Evolutionary conservation across 164 flowering plant genomes (phyloP).

Genomic region (Umbellularia californica): DNA sequence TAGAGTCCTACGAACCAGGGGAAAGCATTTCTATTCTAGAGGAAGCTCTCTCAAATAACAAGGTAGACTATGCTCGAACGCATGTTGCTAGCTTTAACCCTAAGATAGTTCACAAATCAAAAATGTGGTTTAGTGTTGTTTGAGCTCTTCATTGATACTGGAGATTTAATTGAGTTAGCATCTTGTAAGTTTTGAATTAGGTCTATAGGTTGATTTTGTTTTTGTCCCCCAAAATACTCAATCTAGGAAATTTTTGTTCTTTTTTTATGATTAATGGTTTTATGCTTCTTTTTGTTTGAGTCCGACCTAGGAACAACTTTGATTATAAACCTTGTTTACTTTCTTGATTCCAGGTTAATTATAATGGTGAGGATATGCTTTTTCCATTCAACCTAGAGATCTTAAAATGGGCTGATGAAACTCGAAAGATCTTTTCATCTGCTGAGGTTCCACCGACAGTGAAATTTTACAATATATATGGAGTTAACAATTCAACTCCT

Average conservation of each 20-base stretch:
- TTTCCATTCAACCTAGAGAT: constrained; percentile 78
- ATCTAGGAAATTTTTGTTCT: neutral
- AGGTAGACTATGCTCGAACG: constrained; percentile 27
- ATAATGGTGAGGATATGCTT: constrained; percentile 53
- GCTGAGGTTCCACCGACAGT: constrained; percentile 82
- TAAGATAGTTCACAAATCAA: neutral
- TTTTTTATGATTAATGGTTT: neutral
- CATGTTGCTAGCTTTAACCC: neutral
- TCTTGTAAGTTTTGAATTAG: neutral
- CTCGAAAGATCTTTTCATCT: constrained; percentile 44
- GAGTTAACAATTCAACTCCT: constrained; percentile 70
- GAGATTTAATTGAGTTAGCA: neutral
- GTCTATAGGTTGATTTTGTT: neutral
- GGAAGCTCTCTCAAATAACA: constrained; percentile 71
- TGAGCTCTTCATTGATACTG: neutral
- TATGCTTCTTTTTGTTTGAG: neutral
- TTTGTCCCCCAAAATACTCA: neutral
- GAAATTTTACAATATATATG: constrained; percentile 95
- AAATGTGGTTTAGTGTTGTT: neutral
- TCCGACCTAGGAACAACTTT: neutral
- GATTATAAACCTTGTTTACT: too few species aligned
- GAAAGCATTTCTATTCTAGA: constrained; percentile 53
- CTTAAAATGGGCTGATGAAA: constrained; percentile 79
- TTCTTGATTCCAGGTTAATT: constrained; percentile 45
- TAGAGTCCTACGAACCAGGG: constrained; percentile 65